Evolutionary conservation across 805 yeast genomes (phyloP), one percentile per base, ranked within the genome.

Genomic region (Lipomyces oligophaga): DNA sequence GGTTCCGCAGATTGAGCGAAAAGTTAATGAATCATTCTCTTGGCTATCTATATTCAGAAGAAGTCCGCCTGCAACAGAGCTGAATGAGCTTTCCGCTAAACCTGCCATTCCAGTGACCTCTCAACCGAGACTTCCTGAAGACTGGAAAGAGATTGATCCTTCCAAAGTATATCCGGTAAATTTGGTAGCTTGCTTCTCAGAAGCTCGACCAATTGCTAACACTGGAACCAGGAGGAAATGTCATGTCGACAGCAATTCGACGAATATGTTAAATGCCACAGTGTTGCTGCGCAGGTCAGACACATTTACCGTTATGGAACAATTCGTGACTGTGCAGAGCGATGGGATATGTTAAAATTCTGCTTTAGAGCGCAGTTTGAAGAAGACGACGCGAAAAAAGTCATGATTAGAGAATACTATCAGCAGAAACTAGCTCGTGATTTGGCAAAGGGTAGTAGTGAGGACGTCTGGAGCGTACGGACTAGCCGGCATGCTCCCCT

Each of bases 271-370:
- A 81, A 78, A 38, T 90, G 97, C 63, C 87, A 85, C 67, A 85
- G 97, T 0, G 62, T 89, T 2, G 97, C 96, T 2, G 97, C 97
- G 0, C 96, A 89, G 62, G 68, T 85, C 18, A 77, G 94, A 50
- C 77, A 83, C 65, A 83, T 84, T 60, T 90, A 89, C 63, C 71
- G 97, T 44, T 83, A 79, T 61, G 97, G 97, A 2, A 78, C 80
- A 34, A 74, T 86, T 58, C 79, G 81, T 41, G 70, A 78, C 50
- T 90, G 97, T 65, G 74, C 73, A 35, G 75, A 74, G 41, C 84
- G 84, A 59, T 72, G 85, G 42, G 79, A 75, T 20, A 86, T 87
- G 67, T 72, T 88, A 59, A 82, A 83, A 73, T 90, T 90, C 64
- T 88, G 97, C 55, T 57, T 89, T 36, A 70, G 73, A 43, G 76